Evolutionary conservation across 75 land plant species (phyloP).

Genomic region (Larix kaempferi): DNA sequence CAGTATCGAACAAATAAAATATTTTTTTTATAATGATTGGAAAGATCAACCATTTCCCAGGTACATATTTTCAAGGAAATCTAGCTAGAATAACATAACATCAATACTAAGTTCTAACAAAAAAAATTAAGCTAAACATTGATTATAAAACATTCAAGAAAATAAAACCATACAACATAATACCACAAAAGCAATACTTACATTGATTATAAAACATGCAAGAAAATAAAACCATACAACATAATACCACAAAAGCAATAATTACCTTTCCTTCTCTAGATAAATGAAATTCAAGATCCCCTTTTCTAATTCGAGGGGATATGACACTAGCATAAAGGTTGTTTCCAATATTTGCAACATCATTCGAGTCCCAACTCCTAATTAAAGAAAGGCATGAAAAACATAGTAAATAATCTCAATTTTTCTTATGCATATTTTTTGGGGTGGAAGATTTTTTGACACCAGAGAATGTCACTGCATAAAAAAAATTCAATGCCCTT

Average conservation of each 20-base stretch:
- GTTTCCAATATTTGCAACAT: constrained; percentile 77
- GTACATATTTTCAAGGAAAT: too few relatives aligned
- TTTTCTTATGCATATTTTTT: neutral
- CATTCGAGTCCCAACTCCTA: constrained; percentile 28
- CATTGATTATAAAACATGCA: neutral
- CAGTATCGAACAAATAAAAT: too few relatives aligned
- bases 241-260: neutral
- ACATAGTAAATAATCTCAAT: neutral
- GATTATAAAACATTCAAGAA: too few relatives aligned
- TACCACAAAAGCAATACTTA: neutral
- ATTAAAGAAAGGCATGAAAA: neutral
- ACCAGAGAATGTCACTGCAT: neutral
- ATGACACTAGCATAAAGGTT: constrained; percentile 90
- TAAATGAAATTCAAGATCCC: constrained; percentile 78
- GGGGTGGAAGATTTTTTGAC: neutral
- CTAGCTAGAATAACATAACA: too few relatives aligned
- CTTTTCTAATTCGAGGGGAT: constrained; percentile 69
- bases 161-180: too few relatives aligned
- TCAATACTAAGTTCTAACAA: too few relatives aligned
- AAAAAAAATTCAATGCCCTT: neutral
- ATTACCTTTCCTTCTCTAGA: constrained; percentile 78
- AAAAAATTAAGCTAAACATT: neutral
- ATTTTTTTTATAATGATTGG: too few relatives aligned
- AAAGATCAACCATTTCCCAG: too few relatives aligned
- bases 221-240: too few relatives aligned